These are phyloP conservation scores for Kodamaea sp. DNA, from an alignment of 1,139 yeast genomes.

Conservation along the genomic window DNA sequence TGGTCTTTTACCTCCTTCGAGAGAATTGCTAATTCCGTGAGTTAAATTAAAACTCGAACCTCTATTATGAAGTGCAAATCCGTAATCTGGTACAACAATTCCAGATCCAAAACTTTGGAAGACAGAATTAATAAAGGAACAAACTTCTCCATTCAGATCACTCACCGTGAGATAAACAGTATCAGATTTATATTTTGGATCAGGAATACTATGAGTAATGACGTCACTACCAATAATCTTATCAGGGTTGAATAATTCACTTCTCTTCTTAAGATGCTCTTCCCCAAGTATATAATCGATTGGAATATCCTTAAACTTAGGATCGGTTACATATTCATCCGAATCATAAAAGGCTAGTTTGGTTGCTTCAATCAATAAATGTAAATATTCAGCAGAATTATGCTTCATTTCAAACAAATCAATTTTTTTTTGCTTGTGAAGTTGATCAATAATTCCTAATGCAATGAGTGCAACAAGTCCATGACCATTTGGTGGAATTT, in stretches of 20 bases:
- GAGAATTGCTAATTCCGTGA: constrained; percentile 53
- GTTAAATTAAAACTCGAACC: constrained; percentile 71
- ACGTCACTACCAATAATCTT: constrained; percentile 41
- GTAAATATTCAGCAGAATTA: constrained; percentile 70
- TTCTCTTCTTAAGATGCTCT: constrained; percentile 48
- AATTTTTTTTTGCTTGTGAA: constrained; percentile 46
- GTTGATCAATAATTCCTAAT: constrained; percentile 58
- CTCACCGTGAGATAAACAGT: constrained; percentile 73
- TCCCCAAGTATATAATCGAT: constrained; percentile 33
- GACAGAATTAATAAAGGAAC: constrained; percentile 77
- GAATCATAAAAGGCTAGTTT: constrained; percentile 75
- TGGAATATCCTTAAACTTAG: constrained; percentile 40
- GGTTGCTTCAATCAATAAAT: constrained; percentile 63
- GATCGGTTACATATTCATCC: constrained; percentile 70
- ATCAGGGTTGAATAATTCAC: constrained; percentile 40
- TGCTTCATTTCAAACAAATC: constrained; percentile 49
- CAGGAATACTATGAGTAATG: constrained; percentile 55
- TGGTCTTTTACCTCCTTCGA: constrained; percentile 71
- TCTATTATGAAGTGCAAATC: constrained; percentile 72
- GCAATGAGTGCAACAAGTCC: constrained; percentile 72
- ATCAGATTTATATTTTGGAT: constrained; percentile 63
- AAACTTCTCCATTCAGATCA: constrained; percentile 74
- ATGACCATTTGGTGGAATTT: constrained; percentile 81
- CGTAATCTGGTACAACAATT: constrained; percentile 61
- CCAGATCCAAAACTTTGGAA: constrained; percentile 72